Evolutionary conservation across 495 filamentous ascomycete genomes (phyloP), one percentile per base, ranked within the genome.

Genomic region (Talaromyces adpressus): DNA sequence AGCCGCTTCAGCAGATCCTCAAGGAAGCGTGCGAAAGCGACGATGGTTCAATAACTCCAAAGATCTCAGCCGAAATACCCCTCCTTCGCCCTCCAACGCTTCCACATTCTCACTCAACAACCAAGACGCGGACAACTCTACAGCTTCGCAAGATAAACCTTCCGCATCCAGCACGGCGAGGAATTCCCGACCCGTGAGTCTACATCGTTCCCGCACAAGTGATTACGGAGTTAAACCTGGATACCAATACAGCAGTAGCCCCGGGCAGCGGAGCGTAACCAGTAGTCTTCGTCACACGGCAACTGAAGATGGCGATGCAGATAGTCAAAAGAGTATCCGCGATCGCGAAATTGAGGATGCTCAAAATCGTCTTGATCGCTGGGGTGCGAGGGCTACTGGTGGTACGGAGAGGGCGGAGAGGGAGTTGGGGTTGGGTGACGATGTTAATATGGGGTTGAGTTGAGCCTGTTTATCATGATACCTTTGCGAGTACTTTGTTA

Each of bases 401-500:
- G 77, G 77, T 0, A 80, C 73, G 5, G 77, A 79, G 60, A 67
- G 80, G 63, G 75, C 74, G 47, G 74, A 79, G 67, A 59, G 79
- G 58, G 72, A 80, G 67, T 68, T 78, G 69, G 81, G 81, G 4
- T 61, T 81, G 34, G 78, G 80, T 14, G 81, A 84, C 68, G 81
- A 84, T 59, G 72, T 81, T 7, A 79, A 80, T 62, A 84, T 84
- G 81, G 81, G 76, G 20, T 64, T 84, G 65, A 82, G 81, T 65
- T 84, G 73, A 79, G 62, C 11, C 12, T 53, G 7, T 41, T 59
- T 20, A 9, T 20, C 18, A 20, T 49, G 45, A 49, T 49, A 49
- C 45, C 45, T 49, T 49, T 49, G n/a, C 18, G 8, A 6, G n/a
- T 49, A 20, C 18, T 49, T 47, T 5, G 36, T 41, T 41, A 41